Conservation (phyloP, 1,284 basidiomycete species). For the Ceratobasidium sp. region DNA sequence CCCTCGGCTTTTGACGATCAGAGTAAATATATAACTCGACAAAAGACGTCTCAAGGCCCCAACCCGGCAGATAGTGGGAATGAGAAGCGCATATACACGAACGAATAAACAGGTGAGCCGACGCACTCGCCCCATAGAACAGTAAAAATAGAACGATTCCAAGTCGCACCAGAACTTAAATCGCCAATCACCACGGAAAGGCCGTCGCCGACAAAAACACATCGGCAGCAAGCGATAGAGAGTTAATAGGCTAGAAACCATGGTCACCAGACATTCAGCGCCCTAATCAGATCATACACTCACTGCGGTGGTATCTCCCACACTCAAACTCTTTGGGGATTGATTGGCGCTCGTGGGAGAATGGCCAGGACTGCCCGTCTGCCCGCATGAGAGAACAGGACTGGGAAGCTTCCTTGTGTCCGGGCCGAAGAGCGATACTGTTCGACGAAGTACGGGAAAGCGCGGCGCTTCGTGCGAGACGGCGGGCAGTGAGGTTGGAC, state of each 20-base stretch:
- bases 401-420: slow-evolving; percentile 20
- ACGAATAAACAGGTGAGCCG: neutral
- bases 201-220: slow-evolving; percentile 13
- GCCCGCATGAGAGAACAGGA: neutral
- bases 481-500: neutral
- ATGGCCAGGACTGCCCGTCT: slow-evolving; percentile 14
- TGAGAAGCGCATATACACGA: slow-evolving; percentile 8
- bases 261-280: neutral
- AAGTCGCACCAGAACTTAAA: neutral
- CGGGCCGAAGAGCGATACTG: slow-evolving; percentile 25
- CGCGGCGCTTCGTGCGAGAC: neutral
- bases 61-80: slow-evolving; percentile 1
- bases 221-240: slow-evolving; percentile 12
- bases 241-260: neutral
- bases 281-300: neutral
- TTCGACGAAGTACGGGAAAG: slow-evolving; percentile 4
- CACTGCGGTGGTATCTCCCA: neutral
- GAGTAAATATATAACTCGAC: neutral
- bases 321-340: neutral
- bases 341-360: slow-evolving; percentile 4
- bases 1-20: slow-evolving; percentile 3
- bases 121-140: neutral
- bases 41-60: neutral
- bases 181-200: neutral
- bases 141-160: neutral